Base-by-base conservation (phyloP, 805 yeast species). In the Teunomyces funiuensis region DNA sequence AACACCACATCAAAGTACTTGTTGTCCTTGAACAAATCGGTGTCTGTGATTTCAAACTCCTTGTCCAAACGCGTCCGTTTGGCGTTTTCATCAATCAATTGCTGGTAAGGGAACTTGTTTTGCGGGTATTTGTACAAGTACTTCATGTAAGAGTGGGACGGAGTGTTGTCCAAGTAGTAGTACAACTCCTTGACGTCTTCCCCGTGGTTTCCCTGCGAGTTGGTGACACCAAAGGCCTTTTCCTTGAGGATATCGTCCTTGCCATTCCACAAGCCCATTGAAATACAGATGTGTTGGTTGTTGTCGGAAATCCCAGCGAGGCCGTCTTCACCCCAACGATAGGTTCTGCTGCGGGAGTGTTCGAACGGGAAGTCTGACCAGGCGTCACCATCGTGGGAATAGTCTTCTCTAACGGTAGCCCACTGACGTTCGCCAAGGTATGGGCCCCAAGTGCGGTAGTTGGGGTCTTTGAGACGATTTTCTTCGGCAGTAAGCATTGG, bases 261-360 rank as follows among this genome's bases (percentile, higher is more conserved):
- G 50, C 86, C 96, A 66, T 89, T 89, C 97, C 97, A 89, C 46
- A 90, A 71, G 2, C 90, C 96, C 70, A 89, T 71, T n/a, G 85
- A 76, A 51, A 87, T 62, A 59, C 91, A 83, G 23, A 87, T 68
- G 50, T 78, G 63, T 57, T 87, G 96, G 56, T 85, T 88, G 46
- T 85, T 79, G 59, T 89, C 97, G 46, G 86, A 78, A 15, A 87
- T 83, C 37, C 97, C 97, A 8, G 91, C 95, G 51, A 89, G 68
- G 2, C 97, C 97, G 60, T 89, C 97, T 61, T 90, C 97, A 30
- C 96, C 96, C 97, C 97, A 89, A 33, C 97, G 73, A 60, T 85
- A 89, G 10, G 87, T 79, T 50, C 97, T 71, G 16, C 89, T 78
- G 45, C 80, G 73, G 2, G 95, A 84, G 46, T 87, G 88, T 45